Base-by-base conservation (phyloP, 352 stramenopile genomes). In the Globisporangium camurandrum region DNA sequence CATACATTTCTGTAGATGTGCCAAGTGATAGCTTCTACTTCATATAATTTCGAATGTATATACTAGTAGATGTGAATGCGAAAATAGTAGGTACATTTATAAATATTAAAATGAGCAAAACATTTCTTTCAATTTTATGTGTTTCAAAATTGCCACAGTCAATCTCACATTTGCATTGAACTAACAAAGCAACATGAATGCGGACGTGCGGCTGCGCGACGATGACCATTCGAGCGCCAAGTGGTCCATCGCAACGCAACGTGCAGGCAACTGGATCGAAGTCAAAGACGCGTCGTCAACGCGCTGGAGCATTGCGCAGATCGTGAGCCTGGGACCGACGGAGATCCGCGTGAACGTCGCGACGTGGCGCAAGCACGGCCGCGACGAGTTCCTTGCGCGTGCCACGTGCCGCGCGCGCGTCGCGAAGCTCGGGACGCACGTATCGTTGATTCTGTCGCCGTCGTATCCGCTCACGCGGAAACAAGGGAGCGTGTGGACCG, bases 381-480 rank as follows among this genome's bases (percentile, higher is more conserved):
- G 74, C 12, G 81, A 95, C 41, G 81, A 95, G 58, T 71, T 86
- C 41, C 44, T 95, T 14, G 69, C 81, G 19, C 65, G 69, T 4
- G 61, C 69, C 1, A 80, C 66, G 23, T 79, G 73, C 41, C 75
- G 70, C 37, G 78, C 77, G 33, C 79, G 81, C 17, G 69, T 86
- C 11, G 81, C 79, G 0, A 79, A 86, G 33, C 51, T 93, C 4
- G 75, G 75, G 0, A 84, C 75, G 8, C 66, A 93, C 50, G 90
- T 82, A 4, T 79, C 86, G 23, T 41, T 93, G 28, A 78, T 91
- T 44, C 61, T 87, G 58, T 92, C 84, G 2, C 81, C 84, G 8
- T 76, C 84, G 22, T 95, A 93, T 39, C 84, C 84, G 30, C 72
- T 75, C 30, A 77, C 75, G 38, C 69, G 78, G 8, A 90, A 88